phyloP scores from a whole-genome alignment of 2,329 filamentous ascomycete genomes.

The Scopulariopsis brevicaulis region DNA sequence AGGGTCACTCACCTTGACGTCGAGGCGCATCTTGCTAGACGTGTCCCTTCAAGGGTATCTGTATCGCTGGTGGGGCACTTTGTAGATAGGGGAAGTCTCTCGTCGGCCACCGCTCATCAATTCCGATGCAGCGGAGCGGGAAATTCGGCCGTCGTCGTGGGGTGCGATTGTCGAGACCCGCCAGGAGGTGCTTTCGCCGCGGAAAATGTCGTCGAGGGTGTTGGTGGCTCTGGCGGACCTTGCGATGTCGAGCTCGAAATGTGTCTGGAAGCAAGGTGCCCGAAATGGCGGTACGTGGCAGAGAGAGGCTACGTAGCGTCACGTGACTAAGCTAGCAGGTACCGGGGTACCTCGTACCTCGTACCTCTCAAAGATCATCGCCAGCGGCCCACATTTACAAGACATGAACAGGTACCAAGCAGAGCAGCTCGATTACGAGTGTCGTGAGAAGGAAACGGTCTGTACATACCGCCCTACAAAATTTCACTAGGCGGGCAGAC shows the following conservation, averaged over 20 bases:
- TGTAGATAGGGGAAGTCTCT: not conserved
- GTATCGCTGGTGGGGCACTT: constrained; percentile 2
- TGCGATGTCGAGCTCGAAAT: constrained; percentile 4
- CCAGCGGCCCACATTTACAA: not conserved
- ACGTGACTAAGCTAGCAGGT: not conserved
- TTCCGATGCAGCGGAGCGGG: not conserved
- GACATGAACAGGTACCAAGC: not conserved
- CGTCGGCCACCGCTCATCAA: not conserved
- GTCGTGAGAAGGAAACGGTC: too few species aligned
- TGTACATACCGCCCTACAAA: too few species aligned
- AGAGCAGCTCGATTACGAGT: too few species aligned
- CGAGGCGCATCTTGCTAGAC: constrained; percentile 14
- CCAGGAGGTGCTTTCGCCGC: not conserved
- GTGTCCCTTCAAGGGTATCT: not conserved
- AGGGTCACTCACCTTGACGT: constrained; percentile 8
- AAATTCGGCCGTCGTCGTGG: not conserved
- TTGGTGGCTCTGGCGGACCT: constrained; percentile 1
- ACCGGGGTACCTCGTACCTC: not conserved
- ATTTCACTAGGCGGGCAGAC: too few species aligned
- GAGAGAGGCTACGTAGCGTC: not conserved
- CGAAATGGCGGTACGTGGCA: constrained; percentile 4
- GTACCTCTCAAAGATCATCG: not conserved
- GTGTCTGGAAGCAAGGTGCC: constrained; percentile 1
- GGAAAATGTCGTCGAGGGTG: not conserved
- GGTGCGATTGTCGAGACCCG: not conserved